Base-by-base conservation (phyloP, 2,329 filamentous ascomycete genomes). In the Alternaria metachromatica region DNA sequence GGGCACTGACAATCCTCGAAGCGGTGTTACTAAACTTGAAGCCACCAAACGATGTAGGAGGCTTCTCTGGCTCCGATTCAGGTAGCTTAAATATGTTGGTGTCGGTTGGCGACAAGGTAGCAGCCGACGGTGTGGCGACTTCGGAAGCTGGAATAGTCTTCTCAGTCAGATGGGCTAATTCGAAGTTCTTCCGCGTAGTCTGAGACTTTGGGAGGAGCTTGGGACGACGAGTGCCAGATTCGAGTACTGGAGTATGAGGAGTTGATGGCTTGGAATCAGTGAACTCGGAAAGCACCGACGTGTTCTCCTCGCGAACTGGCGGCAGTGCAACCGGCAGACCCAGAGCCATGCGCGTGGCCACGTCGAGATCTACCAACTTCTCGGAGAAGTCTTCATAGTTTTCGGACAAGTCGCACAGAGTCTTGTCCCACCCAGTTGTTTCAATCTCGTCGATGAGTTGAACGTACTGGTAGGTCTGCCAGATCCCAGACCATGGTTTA, bases 11-110 rank as follows among this genome's bases (percentile, higher is more conserved):
- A 0, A 7, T 37, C 30, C 0, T 15, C 30, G 30, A 37, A 37
- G 1, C 30, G 3, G 4, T 0, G 4, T 0, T 4, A 37, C 0
- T 15, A 3, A 37, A 15, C 30, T 4, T 37, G 7, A 15, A 37
- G 30, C 30, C 30, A 1, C 30, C 6, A 3, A 0, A 7, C 0
- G 30, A 1, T 33, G 12, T 2, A 15, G 0, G 6, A 2, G 12
- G 6, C 30, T 6, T 13, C 5, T 11, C 0, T 13, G 12, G 12
- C 2, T 6, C 12, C 0, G 1, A 1, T 0, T 12, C 2, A 37
- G 13, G 30, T 15, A 37, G 30, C 1, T 13, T 2, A 3, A 15
- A 37, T 4, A 37, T 37, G 4, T 15, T 37, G 13, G 30, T 37
- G 1, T 4, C 4, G 6, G 13, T 4, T 1, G 5, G 30, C 3